Evolutionary conservation across 148 eudicot genomes (phyloP).

Genomic region (Arbutus unedo): DNA sequence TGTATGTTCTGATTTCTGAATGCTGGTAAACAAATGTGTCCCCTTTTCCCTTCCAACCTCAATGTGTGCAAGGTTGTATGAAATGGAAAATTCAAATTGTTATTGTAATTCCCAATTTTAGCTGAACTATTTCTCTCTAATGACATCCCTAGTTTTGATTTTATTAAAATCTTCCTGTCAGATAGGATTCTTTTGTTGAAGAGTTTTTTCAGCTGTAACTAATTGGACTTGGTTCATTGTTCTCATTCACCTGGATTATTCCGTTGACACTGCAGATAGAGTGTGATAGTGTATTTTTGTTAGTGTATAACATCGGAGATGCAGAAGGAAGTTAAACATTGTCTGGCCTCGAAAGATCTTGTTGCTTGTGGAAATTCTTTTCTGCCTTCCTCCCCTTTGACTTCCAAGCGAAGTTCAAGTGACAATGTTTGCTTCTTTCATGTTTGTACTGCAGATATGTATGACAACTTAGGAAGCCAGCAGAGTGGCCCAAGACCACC

Average conservation of each 20-base stretch:
- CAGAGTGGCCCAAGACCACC: conserved; percentile 54
- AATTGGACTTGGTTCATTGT: not conserved
- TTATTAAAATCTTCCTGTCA: not conserved
- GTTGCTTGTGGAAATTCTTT: not conserved
- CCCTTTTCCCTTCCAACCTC: not conserved
- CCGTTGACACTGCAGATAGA: not conserved
- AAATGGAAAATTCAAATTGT: not conserved
- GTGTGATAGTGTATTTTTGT: not conserved
- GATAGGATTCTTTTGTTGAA: not conserved
- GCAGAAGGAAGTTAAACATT: not conserved
- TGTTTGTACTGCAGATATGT: conserved; percentile 48
- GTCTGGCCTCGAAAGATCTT: not conserved
- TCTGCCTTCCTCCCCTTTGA: not conserved
- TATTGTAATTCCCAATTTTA: not conserved
- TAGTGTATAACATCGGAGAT: not conserved
- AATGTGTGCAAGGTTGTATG: not conserved
- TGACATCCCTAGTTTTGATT: not conserved
- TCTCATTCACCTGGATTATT: not conserved
- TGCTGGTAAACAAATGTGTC: not conserved
- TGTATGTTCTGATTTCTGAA: not conserved
- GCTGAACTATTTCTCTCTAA: not conserved
- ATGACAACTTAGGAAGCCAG: conserved; percentile 65
- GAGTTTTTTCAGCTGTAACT: not conserved
- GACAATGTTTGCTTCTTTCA: not conserved
- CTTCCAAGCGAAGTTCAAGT: not conserved